Percentiles rank a stretch among this genome's conserved stretches.
phyloP scores from a whole-genome alignment of 306 rosid genomes.

The Cicer arietinum region DNA sequence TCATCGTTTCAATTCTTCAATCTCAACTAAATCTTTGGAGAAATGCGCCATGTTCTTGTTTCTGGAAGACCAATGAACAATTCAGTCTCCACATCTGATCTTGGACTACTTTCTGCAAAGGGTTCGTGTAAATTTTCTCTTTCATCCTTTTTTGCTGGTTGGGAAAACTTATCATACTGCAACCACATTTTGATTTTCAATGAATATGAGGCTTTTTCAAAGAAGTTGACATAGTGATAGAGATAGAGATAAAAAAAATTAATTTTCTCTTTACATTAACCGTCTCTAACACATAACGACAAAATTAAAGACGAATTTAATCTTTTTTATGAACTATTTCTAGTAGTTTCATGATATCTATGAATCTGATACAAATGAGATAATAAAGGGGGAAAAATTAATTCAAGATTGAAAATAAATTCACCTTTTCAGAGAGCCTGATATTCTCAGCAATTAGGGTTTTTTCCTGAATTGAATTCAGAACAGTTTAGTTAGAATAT shows the following conservation, averaged over 20 bases:
- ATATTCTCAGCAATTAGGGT: slow-evolving; percentile 63
- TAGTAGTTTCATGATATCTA: not conserved
- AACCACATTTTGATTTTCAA: slow-evolving; percentile 27
- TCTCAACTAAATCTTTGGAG: not conserved
- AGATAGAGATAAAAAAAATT: not conserved
- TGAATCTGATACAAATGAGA: slow-evolving; percentile 10
- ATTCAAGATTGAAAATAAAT: slow-evolving; percentile 8
- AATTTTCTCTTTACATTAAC: not conserved
- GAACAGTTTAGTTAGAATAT: slow-evolving; percentile 10
- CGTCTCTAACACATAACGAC: not conserved
- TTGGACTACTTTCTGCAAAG: slow-evolving; percentile 53
- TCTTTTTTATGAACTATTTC: not conserved
- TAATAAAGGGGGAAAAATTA: not conserved
- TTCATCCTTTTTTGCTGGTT: slow-evolving; percentile 24
- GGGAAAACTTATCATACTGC: slow-evolving; percentile 49
- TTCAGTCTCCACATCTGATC: slow-evolving; percentile 81
- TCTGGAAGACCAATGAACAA: slow-evolving; percentile 80
- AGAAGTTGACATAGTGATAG: too few species aligned
- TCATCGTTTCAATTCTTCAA: too few species aligned
- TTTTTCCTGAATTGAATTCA: slow-evolving; percentile 59
- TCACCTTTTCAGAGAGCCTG: slow-evolving; percentile 68
- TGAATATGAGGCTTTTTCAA: too few species aligned
- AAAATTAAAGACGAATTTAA: not conserved
- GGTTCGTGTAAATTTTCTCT: slow-evolving; percentile 36
- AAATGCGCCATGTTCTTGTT: slow-evolving; percentile 49